These are phyloP conservation scores for Meyerozyma athensensis DNA, from an alignment of 1,139 yeast species.

Conservation along the genomic window DNA sequence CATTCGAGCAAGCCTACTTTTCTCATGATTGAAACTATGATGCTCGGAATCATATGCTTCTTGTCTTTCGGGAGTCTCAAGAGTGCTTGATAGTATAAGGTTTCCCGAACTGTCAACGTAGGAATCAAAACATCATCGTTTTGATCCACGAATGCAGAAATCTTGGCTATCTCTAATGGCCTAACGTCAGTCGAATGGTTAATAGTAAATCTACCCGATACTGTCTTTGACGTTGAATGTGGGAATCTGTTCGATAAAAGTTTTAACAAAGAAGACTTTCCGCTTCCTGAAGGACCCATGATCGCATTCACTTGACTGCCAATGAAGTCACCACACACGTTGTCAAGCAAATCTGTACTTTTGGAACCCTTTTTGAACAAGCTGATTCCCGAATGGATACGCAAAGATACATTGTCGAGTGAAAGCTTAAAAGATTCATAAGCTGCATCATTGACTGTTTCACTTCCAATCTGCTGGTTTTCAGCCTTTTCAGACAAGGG, in stretches of 20 bases:
- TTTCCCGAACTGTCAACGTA: conserved; percentile 22
- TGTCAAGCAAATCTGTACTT: conserved; percentile 12
- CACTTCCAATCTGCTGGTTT: neutral
- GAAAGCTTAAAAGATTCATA: neutral
- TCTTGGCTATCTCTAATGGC: conserved; percentile 13
- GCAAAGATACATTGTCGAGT: neutral
- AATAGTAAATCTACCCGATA: conserved; percentile 14
- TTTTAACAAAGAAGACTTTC: conserved; percentile 22
- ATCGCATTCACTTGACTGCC: conserved; percentile 20
- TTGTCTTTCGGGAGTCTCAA: conserved; percentile 18
- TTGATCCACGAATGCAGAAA: conserved; percentile 22
- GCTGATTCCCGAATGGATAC: neutral
- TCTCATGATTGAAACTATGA: conserved; percentile 16
- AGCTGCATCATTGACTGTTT: neutral
- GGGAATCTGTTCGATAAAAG: conserved; percentile 16
- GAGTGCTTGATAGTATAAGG: conserved; percentile 21
- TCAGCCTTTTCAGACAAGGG: neutral
- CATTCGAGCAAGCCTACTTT: conserved; percentile 21
- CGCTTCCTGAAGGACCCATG: conserved; percentile 27
- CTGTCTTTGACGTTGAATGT: conserved; percentile 9
- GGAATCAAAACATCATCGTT: conserved; percentile 21
- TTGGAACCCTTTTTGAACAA: conserved; percentile 4
- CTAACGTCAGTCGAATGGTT: conserved; percentile 14
- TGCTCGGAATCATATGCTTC: conserved; percentile 14
- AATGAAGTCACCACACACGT: conserved; percentile 15